Evolutionary conservation across 176 grass and related monocot genomes (phyloP).

Genomic region (Carex pumila): DNA sequence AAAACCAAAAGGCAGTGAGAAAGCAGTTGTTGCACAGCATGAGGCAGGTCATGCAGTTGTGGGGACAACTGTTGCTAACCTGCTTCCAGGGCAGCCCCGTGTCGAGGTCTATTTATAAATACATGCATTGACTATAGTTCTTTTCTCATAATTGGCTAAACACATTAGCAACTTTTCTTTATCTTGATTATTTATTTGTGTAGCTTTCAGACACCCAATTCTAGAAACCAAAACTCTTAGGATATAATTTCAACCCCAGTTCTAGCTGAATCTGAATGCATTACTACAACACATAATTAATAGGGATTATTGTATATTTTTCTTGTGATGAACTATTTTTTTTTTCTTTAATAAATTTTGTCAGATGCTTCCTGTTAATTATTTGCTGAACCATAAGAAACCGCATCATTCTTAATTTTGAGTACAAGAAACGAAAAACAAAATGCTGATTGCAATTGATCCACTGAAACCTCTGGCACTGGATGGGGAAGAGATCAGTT

Average conservation of each 20-base stretch:
- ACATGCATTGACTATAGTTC: not conserved
- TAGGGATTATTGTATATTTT: not conserved
- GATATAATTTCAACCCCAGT: not conserved
- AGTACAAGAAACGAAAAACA: no score
- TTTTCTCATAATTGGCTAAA: conserved; percentile 10
- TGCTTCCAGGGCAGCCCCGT: conserved; percentile 79
- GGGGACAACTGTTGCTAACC: no score
- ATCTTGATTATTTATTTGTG: not conserved
- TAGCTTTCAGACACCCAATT: not conserved
- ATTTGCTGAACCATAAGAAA: conserved; percentile 19
- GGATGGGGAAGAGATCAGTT: conserved; percentile 96
- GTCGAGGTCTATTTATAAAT: conserved; percentile 60
- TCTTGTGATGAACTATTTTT: not conserved
- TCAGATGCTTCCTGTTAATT: not conserved
- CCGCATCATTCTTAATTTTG: no score
- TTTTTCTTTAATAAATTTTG: not conserved
- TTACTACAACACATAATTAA: not conserved
- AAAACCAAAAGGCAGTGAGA: no score
- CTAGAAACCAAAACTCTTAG: not conserved
- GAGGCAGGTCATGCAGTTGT: no score
- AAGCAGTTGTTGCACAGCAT: no score
- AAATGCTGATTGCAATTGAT: no score
- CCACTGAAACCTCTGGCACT: not conserved
- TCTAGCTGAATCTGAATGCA: not conserved
- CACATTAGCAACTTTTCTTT: conserved; percentile 12